A percentile compares a stretch with the other conserved stretches of the same genome.
phyloP scores from a whole-genome alignment of 2,329 filamentous ascomycete genomes.

The Claviceps sp. region DNA sequence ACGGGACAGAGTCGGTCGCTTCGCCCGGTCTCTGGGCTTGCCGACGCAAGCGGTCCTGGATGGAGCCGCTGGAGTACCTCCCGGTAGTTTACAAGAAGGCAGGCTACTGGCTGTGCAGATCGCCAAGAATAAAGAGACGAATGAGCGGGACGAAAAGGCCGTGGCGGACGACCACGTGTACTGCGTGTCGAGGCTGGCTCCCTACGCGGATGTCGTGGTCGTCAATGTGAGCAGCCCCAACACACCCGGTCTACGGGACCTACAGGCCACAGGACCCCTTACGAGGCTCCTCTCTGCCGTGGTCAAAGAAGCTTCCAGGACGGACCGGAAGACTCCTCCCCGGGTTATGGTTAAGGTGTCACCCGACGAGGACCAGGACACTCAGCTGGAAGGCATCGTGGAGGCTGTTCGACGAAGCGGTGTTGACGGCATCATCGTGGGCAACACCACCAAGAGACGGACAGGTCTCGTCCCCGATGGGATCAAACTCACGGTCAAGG shows the following conservation, averaged over 20 bases:
- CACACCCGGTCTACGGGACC: slow-evolving; percentile 75
- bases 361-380: slow-evolving; percentile 79
- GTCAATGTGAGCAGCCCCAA: slow-evolving; percentile 97
- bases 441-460: slow-evolving; percentile 86
- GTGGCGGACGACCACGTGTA: slow-evolving; percentile 76
- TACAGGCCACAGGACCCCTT: slow-evolving; percentile 75
- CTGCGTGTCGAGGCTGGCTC: slow-evolving; percentile 70
- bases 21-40: slow-evolving; percentile 57
- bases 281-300: slow-evolving; percentile 71
- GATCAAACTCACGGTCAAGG: slow-evolving; percentile 48
- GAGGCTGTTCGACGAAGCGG: slow-evolving; percentile 71
- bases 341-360: slow-evolving; percentile 95
- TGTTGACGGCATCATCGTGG: slow-evolving; percentile 91
- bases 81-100: slow-evolving; percentile 65
- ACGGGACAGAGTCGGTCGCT: slow-evolving; percentile 63
- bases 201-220: slow-evolving; percentile 89
- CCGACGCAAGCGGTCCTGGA: slow-evolving; percentile 63
- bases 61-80: slow-evolving; percentile 63
- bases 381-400: slow-evolving; percentile 79
- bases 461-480: slow-evolving; percentile 56
- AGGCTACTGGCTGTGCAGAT: slow-evolving; percentile 80
- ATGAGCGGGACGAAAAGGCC: slow-evolving; percentile 71
- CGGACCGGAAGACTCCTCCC: slow-evolving; percentile 53
- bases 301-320: slow-evolving; percentile 59
- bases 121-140: slow-evolving; percentile 91